Percentiles rank a stretch among this genome's conserved stretches.
These are phyloP conservation scores for Leucosporidium creatinivorum DNA, from an alignment of 768 basidiomycete genomes.

Conservation along the genomic window DNA sequence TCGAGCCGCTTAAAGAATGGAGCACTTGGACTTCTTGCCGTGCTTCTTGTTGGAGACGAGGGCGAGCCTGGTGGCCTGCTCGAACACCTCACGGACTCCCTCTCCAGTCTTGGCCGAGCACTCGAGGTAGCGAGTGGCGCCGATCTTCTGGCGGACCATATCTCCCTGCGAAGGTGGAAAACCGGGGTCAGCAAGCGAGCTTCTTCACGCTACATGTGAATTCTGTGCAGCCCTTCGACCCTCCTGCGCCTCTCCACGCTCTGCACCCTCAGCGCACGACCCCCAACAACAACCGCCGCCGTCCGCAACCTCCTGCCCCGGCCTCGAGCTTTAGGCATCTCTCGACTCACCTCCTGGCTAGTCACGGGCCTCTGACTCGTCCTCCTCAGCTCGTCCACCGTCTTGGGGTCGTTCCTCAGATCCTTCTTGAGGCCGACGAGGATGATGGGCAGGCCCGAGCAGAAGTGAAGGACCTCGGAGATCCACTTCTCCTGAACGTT, in stretches of 20 bases:
- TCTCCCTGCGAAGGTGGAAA: constrained; percentile 57
- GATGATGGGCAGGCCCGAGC: constrained; percentile 85
- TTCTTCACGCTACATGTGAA: no score
- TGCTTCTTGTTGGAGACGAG: constrained; percentile 49
- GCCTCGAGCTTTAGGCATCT: background rate
- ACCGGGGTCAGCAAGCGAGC: no score
- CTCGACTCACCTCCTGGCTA: constrained; percentile 66
- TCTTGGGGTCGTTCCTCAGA: constrained; percentile 82
- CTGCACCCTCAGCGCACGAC: background rate
- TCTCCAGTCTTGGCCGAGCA: constrained; percentile 95
- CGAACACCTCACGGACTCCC: constrained; percentile 97
- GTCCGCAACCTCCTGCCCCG: background rate
- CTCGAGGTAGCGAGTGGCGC: constrained; percentile 91
- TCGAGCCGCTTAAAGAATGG: constrained; percentile 26
- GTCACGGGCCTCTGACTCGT: constrained; percentile 91
- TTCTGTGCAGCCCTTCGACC: no score
- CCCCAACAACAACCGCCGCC: background rate
- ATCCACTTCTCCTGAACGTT: constrained; percentile 99
- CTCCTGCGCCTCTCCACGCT: no score
- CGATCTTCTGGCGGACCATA: constrained; percentile 92
- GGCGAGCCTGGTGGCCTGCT: constrained; percentile 89
- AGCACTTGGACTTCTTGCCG: constrained; percentile 31
- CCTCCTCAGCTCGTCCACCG: constrained; percentile 88
- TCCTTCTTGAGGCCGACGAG: constrained; percentile 99
- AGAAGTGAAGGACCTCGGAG: constrained; percentile 94